Evolutionary conservation across 2,329 filamentous ascomycete species (phyloP), one percentile per base, ranked within the genome.

Genomic region (Xylariomycetidae sp.): DNA sequence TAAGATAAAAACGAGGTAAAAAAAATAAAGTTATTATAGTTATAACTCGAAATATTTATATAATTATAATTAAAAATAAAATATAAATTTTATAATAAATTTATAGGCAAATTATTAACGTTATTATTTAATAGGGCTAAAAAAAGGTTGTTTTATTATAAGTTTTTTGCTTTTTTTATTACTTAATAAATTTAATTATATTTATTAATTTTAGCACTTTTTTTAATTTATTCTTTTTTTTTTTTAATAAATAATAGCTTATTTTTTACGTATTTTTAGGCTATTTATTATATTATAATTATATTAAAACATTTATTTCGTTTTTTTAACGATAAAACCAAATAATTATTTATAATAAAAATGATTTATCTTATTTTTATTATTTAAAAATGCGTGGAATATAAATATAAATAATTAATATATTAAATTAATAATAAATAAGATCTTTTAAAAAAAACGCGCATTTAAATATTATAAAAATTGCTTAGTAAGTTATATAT

Each of bases 281-380:
- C 7, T 25, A 14, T 31, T 30, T 11, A 26, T 15, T 25, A 36
- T 25, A 25, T 10, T 23, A 8, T 25, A 22, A 36, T 36, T 30
- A 36, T 36, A 31, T 31, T 36, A 25, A 32, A 31, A 20, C 26
- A 19, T 19, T 25, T 27, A 32, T 32, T 32, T 27, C 25, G 27
- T 18, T 32, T 30, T 30, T 16, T 3, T 22, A 15, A 30, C 17
- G 16, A 25, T 30, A 30, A 30, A 36, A 30, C 9, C 25, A 30
- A 23, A 13, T 31, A 29, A 36, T 29, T 31, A 23, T 32, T 36
- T 36, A 18, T 11, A 6, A 18, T 30, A 16, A 30, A 6, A 6
- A 16, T 30, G 6, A 16, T 15, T 19, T 6, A 30, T 15, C 9
- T 15, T 30, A 16, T 16, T 18, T 15, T 18, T 16, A 16, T 16